Percentiles rank a stretch among this genome's conserved stretches.
Evolutionary conservation across 2,329 filamentous ascomycete genomes (phyloP).

Genomic region (Fusarium neocosmosporiellum): DNA sequence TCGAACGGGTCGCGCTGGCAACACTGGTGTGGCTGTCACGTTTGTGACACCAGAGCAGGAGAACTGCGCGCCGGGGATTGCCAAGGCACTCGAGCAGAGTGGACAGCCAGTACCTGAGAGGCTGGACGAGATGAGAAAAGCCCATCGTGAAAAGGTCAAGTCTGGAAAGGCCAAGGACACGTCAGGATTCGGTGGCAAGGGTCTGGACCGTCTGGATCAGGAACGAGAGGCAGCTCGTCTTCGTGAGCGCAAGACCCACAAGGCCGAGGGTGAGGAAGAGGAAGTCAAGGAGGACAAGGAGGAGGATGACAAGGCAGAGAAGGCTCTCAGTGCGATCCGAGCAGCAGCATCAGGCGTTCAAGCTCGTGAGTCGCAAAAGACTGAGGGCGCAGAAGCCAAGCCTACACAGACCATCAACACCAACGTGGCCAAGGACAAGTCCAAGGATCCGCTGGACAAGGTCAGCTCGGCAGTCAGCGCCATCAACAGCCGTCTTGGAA

Average conservation of each 20-base stretch:
- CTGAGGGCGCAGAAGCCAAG: constrained; percentile 53
- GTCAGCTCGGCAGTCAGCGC: constrained; percentile 90
- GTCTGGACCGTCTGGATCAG: constrained; percentile 89
- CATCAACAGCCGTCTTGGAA: constrained; percentile 91
- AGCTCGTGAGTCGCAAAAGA: constrained; percentile 62
- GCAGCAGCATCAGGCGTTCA: constrained; percentile 69
- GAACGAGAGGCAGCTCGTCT: constrained; percentile 88
- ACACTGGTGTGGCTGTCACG: constrained; percentile 93
- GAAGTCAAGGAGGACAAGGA: constrained; percentile 84
- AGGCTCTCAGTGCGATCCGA: constrained; percentile 73
- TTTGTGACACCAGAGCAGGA: constrained; percentile 94
- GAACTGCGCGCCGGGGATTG: constrained; percentile 87
- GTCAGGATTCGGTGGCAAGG: constrained; percentile 94
- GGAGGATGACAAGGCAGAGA: constrained; percentile 75
- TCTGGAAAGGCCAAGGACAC: constrained; percentile 89
- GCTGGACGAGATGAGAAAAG: constrained; percentile 72
- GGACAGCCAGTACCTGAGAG: constrained; percentile 83
- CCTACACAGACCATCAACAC: constrained; percentile 61
- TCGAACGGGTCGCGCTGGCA: constrained; percentile 92
- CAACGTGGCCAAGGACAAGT: constrained; percentile 66
- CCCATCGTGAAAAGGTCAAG: constrained; percentile 91
- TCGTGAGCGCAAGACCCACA: constrained; percentile 88
- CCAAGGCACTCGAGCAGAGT: constrained; percentile 92
- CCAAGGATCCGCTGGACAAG: constrained; percentile 80
- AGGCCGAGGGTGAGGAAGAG: constrained; percentile 86